Conservation (phyloP, 169 alveolate species). For the Miamiensis avidus region DNA sequence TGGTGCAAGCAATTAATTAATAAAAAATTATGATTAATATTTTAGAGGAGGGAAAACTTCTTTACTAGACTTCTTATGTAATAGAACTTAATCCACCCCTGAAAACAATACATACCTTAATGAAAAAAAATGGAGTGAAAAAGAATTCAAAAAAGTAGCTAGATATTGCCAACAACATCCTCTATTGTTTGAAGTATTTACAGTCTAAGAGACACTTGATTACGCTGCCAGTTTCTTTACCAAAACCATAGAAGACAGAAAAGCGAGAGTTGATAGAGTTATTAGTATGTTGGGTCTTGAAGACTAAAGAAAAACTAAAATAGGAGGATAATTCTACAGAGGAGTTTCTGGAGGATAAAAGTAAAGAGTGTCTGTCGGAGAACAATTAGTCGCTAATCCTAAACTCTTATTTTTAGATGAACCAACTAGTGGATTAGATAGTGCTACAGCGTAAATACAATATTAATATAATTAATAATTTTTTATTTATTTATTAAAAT, state of each 20-base stretch:
- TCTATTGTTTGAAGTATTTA: neutral
- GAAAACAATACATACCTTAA: neutral
- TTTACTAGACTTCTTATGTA: neutral
- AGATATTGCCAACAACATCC: neutral
- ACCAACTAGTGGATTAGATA: conserved; percentile 37
- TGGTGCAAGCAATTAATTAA: too few relatives aligned
- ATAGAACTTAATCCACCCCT: neutral
- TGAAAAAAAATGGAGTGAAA: neutral
- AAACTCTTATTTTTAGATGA: conserved; percentile 34
- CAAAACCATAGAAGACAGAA: neutral
- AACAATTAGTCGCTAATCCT: conserved; percentile 18
- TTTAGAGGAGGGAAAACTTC: neutral
- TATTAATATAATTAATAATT: too few relatives aligned
- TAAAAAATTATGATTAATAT: too few relatives aligned
- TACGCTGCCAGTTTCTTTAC: neutral
- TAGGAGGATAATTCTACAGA: conserved; percentile 77
- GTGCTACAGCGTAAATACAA: neutral
- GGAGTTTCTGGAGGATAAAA: conserved; percentile 89
- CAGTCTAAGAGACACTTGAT: neutral
- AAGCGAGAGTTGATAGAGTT: neutral
- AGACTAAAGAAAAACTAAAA: conserved; percentile 21
- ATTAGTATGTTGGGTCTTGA: neutral
- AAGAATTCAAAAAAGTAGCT: neutral
- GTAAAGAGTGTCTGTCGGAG: conserved; percentile 43
- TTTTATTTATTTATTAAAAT: too few relatives aligned